Percentiles rank a stretch among this genome's conserved stretches.
Evolutionary conservation across 2,329 filamentous ascomycete genomes (phyloP).

Genomic region (Beauveria scarabaeidicola): DNA sequence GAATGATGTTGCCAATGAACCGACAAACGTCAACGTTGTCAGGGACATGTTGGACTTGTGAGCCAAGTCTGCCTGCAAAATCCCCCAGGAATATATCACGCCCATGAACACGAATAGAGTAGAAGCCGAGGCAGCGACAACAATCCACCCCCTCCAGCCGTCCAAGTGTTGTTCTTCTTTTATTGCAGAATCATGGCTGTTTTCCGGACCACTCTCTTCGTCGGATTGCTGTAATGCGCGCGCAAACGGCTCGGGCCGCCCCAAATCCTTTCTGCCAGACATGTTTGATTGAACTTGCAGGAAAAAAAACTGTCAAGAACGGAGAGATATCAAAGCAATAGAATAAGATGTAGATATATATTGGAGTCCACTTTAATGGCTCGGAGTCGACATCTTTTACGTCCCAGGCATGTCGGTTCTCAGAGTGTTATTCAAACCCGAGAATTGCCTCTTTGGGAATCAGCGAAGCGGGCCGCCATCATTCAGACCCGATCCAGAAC

Average conservation of each 20-base stretch:
- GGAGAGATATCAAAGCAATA: neutral
- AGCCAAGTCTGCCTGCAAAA: slow-evolving; percentile 19
- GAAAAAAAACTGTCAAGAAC: neutral
- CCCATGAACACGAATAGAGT: slow-evolving; percentile 22
- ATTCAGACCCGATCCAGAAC: neutral
- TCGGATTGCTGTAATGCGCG: neutral
- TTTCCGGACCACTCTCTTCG: slow-evolving; percentile 6
- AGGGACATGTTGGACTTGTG: slow-evolving; percentile 16
- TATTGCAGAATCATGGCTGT: neutral
- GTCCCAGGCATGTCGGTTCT: neutral
- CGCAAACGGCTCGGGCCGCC: neutral
- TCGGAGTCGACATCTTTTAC: neutral
- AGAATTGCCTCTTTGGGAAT: slow-evolving; percentile 3
- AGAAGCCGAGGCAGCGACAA: slow-evolving; percentile 18
- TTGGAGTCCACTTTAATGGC: neutral
- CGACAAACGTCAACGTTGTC: slow-evolving; percentile 21
- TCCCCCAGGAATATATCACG: slow-evolving; percentile 22
- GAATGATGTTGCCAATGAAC: slow-evolving; percentile 21
- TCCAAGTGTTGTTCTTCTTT: slow-evolving; percentile 10
- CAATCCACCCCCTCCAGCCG: slow-evolving; percentile 18
- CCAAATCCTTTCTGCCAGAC: neutral
- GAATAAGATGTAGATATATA: neutral
- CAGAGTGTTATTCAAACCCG: slow-evolving; percentile 4
- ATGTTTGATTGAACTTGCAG: neutral
- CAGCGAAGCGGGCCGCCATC: neutral